Evolutionary conservation across 495 filamentous ascomycete species (phyloP), one percentile per base, ranked within the genome.

Genomic region (Lichenothelia convexa): DNA sequence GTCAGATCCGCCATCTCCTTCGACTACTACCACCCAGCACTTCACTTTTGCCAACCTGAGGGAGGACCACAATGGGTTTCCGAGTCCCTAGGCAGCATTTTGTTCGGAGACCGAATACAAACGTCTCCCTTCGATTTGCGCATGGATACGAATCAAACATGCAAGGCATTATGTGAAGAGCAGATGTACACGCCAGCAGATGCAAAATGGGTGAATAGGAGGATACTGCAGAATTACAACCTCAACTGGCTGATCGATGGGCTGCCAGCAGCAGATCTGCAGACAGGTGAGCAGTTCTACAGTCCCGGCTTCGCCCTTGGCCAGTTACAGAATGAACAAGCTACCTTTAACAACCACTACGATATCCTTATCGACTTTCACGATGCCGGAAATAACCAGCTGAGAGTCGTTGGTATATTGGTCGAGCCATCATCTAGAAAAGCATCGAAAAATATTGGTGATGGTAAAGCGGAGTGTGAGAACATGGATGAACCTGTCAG

Each of bases 191-290:
- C 80, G 34, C 53, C 67, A n/a, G 59, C 60, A 22, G 69, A 71
- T 23, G 75, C 83, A 18, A 62, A 71, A 30, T 95, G 87, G 40
- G 76, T 89, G 20, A 92, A 93, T 51, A 62, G 65, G 43, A 68
- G 73, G 44, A 94, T 97, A 49, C 60, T 57, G 47, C 71, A 86
- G 48, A 77, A 73, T 18, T 91, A 84, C 55, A 80, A 86, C 47
- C 63, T 94, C 51, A 93, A 97, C 59, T 94, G 86, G 84, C 58
- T 95, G 35, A 72, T 95, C 5, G 89, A 97, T 55, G 89, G 91
- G 7, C 62, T 97, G 29, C 89, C 89, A 2, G 89, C 81, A 4
- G 91, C 81, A 18, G 79, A 89, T 47, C 58, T 74, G 44, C 74
- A 78, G 40, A 84, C 81, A 16, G 62, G 72, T 18, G 69, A 70